Conservation (phyloP, 192 early-diverging fungal species). For the Backusella tarrabulga region DNA sequence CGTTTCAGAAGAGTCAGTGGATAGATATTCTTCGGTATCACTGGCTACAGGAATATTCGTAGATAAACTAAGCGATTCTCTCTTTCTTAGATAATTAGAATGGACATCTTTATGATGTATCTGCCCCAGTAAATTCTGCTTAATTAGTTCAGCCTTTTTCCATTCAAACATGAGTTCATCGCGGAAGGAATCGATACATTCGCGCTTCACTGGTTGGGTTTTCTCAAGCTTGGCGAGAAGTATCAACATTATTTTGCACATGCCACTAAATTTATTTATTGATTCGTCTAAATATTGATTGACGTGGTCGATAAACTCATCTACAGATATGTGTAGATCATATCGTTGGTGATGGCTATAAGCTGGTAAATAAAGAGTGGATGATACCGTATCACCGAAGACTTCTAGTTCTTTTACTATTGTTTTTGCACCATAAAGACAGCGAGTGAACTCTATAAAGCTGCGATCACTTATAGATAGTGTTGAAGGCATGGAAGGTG, state of each 20-base stretch:
- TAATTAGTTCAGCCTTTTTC: slow-evolving; percentile 15
- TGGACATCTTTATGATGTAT: not conserved
- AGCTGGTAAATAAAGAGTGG: slow-evolving; percentile 7
- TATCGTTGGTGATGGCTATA: not conserved
- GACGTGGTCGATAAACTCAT: slow-evolving; percentile 9
- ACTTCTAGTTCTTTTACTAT: slow-evolving; percentile 26
- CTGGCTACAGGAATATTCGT: not conserved
- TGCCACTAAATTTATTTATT: slow-evolving; percentile 17
- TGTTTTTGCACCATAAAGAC: slow-evolving; percentile 21
- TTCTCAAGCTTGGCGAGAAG: slow-evolving; percentile 18
- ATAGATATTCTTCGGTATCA: not conserved
- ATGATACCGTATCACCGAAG: slow-evolving; percentile 13
- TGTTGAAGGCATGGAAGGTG: not conserved
- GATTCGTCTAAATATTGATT: slow-evolving; percentile 18
- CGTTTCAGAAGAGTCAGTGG: not conserved
- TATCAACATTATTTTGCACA: slow-evolving; percentile 19
- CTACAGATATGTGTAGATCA: not conserved
- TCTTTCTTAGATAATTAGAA: not conserved
- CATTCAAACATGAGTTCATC: slow-evolving; percentile 17
- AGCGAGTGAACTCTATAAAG: slow-evolving; percentile 27
- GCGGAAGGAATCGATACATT: slow-evolving; percentile 23
- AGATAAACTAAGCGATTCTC: not conserved
- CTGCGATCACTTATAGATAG: slow-evolving; percentile 6
- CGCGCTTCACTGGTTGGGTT: not conserved
- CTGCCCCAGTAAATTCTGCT: not conserved